Evolutionary conservation across 768 basidiomycete genomes (phyloP), one percentile per base, ranked within the genome.

Genomic region (Suillus weaverae): DNA sequence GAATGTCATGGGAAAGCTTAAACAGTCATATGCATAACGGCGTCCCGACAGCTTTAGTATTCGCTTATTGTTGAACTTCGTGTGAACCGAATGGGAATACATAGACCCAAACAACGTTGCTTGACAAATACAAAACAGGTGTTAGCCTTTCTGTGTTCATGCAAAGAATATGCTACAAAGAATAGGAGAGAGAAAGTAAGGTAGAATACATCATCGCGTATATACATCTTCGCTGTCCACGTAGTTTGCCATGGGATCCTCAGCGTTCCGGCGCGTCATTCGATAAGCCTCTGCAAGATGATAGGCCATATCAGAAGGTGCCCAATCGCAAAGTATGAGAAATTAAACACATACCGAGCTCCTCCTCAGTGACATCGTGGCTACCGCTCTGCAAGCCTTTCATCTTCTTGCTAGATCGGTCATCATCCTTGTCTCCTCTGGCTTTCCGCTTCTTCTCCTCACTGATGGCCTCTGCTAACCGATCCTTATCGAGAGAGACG

Each of bases 211-310:
- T 16, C 44, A 44, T 22, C 22, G 13, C 16, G 70, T 61, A 73
- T 63, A 71, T 51, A 39, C 22, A 65, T 70, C 66, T 59, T 85
- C 86, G 51, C 75, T 68, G 74, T 95, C 95, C 60, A 93, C 83
- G 73, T 95, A 95, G 74, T 92, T 93, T 46, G 92, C 91, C 95
- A 97, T 97, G 4, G 95, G 95, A 76, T 97, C 95, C 64, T 95
- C 92, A 56, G 83, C 80, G 1, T 86, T 84, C 60, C 86, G 85
- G 68, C 84, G 85, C 35, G 75, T 83, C 85, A 94, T 89, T 64
- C 95, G 85, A 76, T 96, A 97, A n/a, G 91, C 92, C 89, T 97
- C 94, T 93, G 81, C 66, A 74, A 53, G 32, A 32, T 65, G 14
- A 62, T 56, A 38, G 33, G 16, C 35, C 64, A 66, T 18, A 73